Percentiles rank a stretch among this genome's conserved stretches.
Evolutionary conservation across 2,329 filamentous ascomycete species (phyloP).

Genomic region (Dothideomycetidae sp.): DNA sequence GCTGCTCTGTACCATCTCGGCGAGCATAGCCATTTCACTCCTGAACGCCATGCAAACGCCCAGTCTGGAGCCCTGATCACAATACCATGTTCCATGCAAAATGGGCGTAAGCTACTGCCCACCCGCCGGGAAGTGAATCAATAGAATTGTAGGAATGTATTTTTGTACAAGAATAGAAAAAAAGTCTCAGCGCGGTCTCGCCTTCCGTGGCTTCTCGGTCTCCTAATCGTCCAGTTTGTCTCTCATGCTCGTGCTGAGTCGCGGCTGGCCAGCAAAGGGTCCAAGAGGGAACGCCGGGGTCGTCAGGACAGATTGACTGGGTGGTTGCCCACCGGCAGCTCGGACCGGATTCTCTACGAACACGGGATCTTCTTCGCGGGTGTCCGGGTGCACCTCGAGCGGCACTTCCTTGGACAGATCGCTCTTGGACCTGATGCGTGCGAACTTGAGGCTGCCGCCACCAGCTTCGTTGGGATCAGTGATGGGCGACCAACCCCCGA

Average conservation of each 20-base stretch:
- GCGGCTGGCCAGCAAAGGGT: constrained; percentile 28
- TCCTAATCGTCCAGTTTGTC: not conserved
- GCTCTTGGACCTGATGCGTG: constrained; percentile 19
- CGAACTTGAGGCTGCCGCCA: constrained; percentile 25
- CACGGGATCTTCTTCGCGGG: constrained; percentile 33
- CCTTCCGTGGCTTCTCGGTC: not conserved
- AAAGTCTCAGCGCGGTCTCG: not conserved
- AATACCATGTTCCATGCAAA: too few species aligned
- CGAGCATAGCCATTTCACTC: too few species aligned
- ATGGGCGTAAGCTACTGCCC: too few species aligned
- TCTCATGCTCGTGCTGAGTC: constrained; percentile 7
- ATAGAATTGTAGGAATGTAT: too few species aligned
- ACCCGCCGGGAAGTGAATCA: too few species aligned
- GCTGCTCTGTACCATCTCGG: too few species aligned
- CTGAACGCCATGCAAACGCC: too few species aligned
- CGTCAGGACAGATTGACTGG: constrained; percentile 30
- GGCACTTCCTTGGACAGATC: constrained; percentile 22
- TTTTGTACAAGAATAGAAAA: not conserved
- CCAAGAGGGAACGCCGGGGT: constrained; percentile 31
- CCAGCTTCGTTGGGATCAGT: constrained; percentile 34
- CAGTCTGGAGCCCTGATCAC: too few species aligned
- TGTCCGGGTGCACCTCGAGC: constrained; percentile 36
- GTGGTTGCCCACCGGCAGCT: constrained; percentile 23
- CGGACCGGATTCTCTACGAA: constrained; percentile 28
- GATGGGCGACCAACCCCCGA: constrained; percentile 59